Evolutionary conservation across 257 asterid genomes (phyloP).

Genomic region (Solanum virginianum): DNA sequence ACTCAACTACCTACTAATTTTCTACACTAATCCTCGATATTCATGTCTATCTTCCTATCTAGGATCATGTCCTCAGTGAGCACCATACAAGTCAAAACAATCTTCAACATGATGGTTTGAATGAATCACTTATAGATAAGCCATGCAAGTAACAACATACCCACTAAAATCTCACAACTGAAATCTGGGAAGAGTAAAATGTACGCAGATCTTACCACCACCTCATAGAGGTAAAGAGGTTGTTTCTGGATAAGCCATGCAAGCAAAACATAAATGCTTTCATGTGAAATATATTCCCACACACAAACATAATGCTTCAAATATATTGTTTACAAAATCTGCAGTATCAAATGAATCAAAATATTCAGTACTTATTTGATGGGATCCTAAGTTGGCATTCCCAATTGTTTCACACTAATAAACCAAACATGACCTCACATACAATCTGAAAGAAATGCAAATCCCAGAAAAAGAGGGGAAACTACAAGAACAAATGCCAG

Average conservation of each 20-base stretch:
- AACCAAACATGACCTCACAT: slow-evolving; percentile 45
- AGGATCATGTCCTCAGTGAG: background rate
- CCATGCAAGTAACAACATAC: no score
- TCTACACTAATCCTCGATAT: background rate
- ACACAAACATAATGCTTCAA: background rate
- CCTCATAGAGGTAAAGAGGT: no score
- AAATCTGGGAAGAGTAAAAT: no score
- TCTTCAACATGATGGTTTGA: background rate
- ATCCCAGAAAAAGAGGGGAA: slow-evolving; percentile 20
- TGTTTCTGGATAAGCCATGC: background rate
- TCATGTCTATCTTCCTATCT: background rate
- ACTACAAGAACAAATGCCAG: slow-evolving; percentile 14
- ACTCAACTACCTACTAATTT: background rate
- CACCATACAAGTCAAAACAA: background rate
- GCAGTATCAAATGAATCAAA: slow-evolving; percentile 20
- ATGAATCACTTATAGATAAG: background rate
- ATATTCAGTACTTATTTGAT: slow-evolving; percentile 32
- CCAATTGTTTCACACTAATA: slow-evolving; percentile 45
- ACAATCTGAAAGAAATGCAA: slow-evolving; percentile 37
- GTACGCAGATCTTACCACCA: no score
- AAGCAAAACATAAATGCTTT: background rate
- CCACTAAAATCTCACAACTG: no score
- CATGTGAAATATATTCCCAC: background rate
- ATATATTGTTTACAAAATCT: slow-evolving; percentile 13
- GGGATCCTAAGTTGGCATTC: slow-evolving; percentile 33